Evolutionary conservation across 495 filamentous ascomycete genomes (phyloP), one percentile per base, ranked within the genome.

Genomic region (Choiromyces venosus): DNA sequence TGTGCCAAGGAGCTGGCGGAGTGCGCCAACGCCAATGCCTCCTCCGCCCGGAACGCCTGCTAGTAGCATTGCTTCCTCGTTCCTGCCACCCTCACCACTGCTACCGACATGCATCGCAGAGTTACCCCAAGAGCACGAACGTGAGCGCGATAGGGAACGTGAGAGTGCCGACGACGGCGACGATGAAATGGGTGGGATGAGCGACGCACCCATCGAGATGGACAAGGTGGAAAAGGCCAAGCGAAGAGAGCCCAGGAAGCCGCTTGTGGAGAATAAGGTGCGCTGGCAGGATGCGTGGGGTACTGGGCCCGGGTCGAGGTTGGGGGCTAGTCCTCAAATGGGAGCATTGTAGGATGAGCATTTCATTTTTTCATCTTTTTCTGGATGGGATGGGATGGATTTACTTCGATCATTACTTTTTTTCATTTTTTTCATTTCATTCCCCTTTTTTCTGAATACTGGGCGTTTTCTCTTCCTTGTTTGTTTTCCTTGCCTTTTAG

Each of bases 1-100:
- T 7, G 83, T 85, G 7, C 84, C 84, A 10, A 80, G 80, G 7
- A 83, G 82, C 0, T 90, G 88, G 88, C 52, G 74, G 19, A 40
- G 61, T 25, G 74, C 56, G 5, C 66, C 52, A 16, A 25, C 56
- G 5, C 66, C 52, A 16, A 25, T 21, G 52, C 25, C 52, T 61
- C 52, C n/a, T 12, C 52, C 46, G 21, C 46, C 52, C 10, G n/a
- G n/a, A 25, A 61, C 52, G 16, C 52, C 52, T 6, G 10, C 52
- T 12, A 61, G 52, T 61, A 61, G 52, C 52, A 61, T 61, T 10
- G 52, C 9, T 61, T 61, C 52, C 10, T 25, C 52, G 9, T 25
- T 61, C n/a, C 52, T 61, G 8, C 52, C 52, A 12, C 52, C 52
- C 10, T 61, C 52, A 61, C 25, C 66, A 8, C 75, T 56, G 3